Base-by-base conservation (phyloP, 2,329 filamentous ascomycete genomes). In the Cercospora sp. region DNA sequence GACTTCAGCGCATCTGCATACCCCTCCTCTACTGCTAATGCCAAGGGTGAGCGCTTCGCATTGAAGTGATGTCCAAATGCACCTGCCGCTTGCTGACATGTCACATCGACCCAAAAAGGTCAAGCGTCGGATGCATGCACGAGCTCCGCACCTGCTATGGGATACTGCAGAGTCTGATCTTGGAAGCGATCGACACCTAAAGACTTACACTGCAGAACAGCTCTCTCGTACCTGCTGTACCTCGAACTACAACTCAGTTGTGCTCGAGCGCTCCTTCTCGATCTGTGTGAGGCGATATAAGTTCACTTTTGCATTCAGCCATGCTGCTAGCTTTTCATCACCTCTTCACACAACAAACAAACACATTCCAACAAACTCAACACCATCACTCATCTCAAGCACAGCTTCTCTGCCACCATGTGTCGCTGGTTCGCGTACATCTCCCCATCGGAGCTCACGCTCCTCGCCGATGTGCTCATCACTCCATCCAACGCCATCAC, bases 371-470 rank as follows among this genome's bases (percentile, higher is more conserved):
- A 36, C 20, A 28, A 4, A 31, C 23, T 33, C 28, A 16, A 3
- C 30, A 59, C n/a, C 30, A 59, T 8, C 31, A 59, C 28, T 36
- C 30, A 33, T 58, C 30, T 13, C 4, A 36, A n/a, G 2, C 48
- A 30, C 48, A 40, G 23, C 23, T 28, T 9, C 6, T 1, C 12
- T 13, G 28, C 12, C 6, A 33, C n/a, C 2, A 67, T 67, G 65
- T 67, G 65, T 76, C 83, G 84, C 45, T 86, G 84, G 84, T 86
- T 86, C 71, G 84, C 84, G 13, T 86, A 86, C 73, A 81, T 87
- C 65, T 84, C 83, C 2, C 79, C 80, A 0, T 78, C 76, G 0
- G 85, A 87, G 76, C 82, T 83, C 7, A 85, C 83, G 73, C 81
- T 87, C 63, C 79, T 87, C 12, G 82, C 84, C 63, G 84, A 87